These are phyloP conservation scores for Claviceps citrina DNA, from an alignment of 2,329 filamentous ascomycete genomes.

Conservation along the genomic window DNA sequence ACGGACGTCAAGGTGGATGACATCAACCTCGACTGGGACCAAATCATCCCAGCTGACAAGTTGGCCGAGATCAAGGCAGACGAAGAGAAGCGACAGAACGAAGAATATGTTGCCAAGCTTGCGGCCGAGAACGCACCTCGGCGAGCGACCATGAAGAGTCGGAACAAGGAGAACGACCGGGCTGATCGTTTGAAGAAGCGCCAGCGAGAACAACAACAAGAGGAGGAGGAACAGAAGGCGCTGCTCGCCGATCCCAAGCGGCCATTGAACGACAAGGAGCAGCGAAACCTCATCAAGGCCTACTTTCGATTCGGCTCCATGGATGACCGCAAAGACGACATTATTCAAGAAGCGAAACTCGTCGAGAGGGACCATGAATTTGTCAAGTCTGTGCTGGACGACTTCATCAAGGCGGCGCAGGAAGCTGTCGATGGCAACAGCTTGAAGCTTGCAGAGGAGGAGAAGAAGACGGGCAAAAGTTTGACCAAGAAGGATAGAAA, in stretches of 20 bases:
- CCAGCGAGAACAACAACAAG: slow-evolving; percentile 47
- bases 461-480: slow-evolving; percentile 66
- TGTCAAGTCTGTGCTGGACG: slow-evolving; percentile 58
- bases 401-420: slow-evolving; percentile 47
- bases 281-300: slow-evolving; percentile 76
- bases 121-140: slow-evolving; percentile 77
- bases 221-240: slow-evolving; percentile 58
- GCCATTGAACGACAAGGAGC: slow-evolving; percentile 85
- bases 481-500: slow-evolving; percentile 96
- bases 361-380: slow-evolving; percentile 69
- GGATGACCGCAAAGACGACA: slow-evolving; percentile 73
- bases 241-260: slow-evolving; percentile 70
- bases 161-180: slow-evolving; percentile 43
- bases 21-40: slow-evolving; percentile 75
- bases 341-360: slow-evolving; percentile 75
- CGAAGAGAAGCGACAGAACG: slow-evolving; percentile 70
- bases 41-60: slow-evolving; percentile 91
- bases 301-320: slow-evolving; percentile 85
- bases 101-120: slow-evolving; percentile 65
- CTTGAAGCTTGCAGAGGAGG: slow-evolving; percentile 60
- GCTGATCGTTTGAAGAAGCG: slow-evolving; percentile 53
- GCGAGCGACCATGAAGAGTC: slow-evolving; percentile 47
- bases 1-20: slow-evolving; percentile 93
- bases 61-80: slow-evolving; percentile 79
- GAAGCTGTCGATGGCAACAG: slow-evolving; percentile 51